Conservation (phyloP, 495 filamentous ascomycete species). For the Ramalina peruviana region DNA sequence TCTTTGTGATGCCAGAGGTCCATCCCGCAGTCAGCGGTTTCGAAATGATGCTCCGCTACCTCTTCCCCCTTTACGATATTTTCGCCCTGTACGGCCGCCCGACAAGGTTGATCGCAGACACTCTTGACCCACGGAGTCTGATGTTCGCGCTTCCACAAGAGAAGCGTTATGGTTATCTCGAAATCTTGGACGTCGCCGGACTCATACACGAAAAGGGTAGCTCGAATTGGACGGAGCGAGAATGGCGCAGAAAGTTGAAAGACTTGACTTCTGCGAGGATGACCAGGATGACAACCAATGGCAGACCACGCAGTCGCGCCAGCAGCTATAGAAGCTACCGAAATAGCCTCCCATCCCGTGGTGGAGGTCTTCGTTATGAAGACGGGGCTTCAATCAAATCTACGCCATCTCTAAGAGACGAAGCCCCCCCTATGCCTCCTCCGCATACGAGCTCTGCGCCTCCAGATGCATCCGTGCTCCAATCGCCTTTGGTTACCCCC, state of each 20-base stretch:
- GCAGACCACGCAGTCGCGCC: slow-evolving; percentile 44
- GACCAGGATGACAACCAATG: slow-evolving; percentile 25
- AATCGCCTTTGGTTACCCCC: slow-evolving; percentile 19
- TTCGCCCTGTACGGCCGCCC: slow-evolving; percentile 89
- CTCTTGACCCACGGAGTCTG: slow-evolving; percentile 69
- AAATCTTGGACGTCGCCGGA: slow-evolving; percentile 67
- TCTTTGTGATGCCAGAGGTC: slow-evolving; percentile 94
- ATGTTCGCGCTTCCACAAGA: slow-evolving; percentile 98
- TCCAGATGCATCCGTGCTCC: slow-evolving; percentile 28
- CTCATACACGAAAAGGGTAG: slow-evolving; percentile 69
- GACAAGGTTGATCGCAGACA: slow-evolving; percentile 71
- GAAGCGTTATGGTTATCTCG: slow-evolving; percentile 78
- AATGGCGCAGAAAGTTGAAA: slow-evolving; percentile 84
- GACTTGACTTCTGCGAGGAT: slow-evolving; percentile 77
- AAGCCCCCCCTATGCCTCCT: slow-evolving; percentile 10
- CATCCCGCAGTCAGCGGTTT: slow-evolving; percentile 86
- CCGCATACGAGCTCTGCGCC: slow-evolving; percentile 26
- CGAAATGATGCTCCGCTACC: slow-evolving; percentile 88
- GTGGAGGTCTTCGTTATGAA: slow-evolving; percentile 47
- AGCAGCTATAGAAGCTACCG: slow-evolving; percentile 48
- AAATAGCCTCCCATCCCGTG: slow-evolving; percentile 46
- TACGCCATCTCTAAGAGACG: slow-evolving; percentile 36
- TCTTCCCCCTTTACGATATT: slow-evolving; percentile 89
- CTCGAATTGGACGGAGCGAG: slow-evolving; percentile 66
- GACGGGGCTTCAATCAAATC: slow-evolving; percentile 45